Evolutionary conservation across 2,329 filamentous ascomycete species (phyloP).

Genomic region (Fusarium multiceps): DNA sequence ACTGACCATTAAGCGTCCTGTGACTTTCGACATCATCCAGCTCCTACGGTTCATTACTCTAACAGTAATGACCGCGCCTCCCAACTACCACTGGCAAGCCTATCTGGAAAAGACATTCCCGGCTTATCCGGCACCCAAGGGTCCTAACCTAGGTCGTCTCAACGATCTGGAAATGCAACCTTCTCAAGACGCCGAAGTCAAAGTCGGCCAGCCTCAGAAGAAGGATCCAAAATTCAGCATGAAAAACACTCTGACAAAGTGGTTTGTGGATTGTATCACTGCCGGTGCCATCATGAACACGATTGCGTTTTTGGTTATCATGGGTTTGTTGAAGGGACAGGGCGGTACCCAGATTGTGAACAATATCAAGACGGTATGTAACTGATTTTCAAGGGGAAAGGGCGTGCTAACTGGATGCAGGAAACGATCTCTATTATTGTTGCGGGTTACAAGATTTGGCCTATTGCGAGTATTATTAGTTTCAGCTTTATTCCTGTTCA

Average conservation of each 20-base stretch:
- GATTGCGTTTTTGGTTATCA: slow-evolving; percentile 59
- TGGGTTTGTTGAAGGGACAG: slow-evolving; percentile 60
- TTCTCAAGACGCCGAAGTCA: slow-evolving; percentile 41
- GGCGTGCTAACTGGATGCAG: slow-evolving; percentile 41
- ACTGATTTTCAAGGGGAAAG: too few relatives aligned
- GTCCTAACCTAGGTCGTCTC: slow-evolving; percentile 20
- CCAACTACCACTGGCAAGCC: slow-evolving; percentile 69
- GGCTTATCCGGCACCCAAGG: slow-evolving; percentile 50
- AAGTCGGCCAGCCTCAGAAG: slow-evolving; percentile 28
- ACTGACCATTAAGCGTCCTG: slow-evolving; percentile 45
- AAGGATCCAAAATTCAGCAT: slow-evolving; percentile 51
- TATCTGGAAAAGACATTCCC: slow-evolving; percentile 65
- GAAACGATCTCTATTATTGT: slow-evolving; percentile 62
- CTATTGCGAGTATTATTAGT: slow-evolving; percentile 62
- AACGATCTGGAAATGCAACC: slow-evolving; percentile 47
- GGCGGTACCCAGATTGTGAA: slow-evolving; percentile 49
- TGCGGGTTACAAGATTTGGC: slow-evolving; percentile 64
- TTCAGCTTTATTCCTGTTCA: slow-evolving; percentile 63
- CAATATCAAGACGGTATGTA: slow-evolving; percentile 53
- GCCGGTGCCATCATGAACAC: slow-evolving; percentile 60
- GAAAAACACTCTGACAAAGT: slow-evolving; percentile 59
- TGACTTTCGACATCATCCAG: slow-evolving; percentile 59
- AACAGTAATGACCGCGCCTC: slow-evolving; percentile 64
- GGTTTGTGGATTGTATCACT: slow-evolving; percentile 63
- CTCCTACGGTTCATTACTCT: slow-evolving; percentile 66